phyloP scores from a whole-genome alignment of 164 flowering plant genomes.

The Liquidambar formosana region DNA sequence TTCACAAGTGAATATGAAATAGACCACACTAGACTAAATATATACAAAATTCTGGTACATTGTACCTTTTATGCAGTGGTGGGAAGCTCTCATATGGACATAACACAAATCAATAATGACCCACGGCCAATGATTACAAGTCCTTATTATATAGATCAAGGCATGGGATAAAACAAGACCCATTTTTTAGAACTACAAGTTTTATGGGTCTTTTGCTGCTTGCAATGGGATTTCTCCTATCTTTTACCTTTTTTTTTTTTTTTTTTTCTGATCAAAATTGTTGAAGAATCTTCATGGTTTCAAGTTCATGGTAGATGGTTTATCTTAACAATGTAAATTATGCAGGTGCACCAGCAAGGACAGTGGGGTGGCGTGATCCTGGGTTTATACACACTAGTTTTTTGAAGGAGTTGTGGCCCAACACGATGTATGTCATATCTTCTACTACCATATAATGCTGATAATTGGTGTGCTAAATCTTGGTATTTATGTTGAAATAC shows the following conservation, averaged over 20 bases:
- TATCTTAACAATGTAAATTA: background rate
- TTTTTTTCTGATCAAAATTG: background rate
- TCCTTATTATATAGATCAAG: too few species aligned
- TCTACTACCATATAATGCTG: background rate
- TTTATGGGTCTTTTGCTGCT: too few species aligned
- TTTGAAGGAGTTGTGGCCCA: conserved; percentile 86
- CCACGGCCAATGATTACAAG: too few species aligned
- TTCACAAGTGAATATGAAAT: background rate
- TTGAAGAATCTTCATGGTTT: background rate
- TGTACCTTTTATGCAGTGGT: background rate
- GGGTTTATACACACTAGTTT: conserved; percentile 88
- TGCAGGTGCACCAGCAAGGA: conserved; percentile 91
- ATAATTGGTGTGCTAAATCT: background rate
- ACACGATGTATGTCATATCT: conserved; percentile 41
- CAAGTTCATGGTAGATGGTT: background rate
- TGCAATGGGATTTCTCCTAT: too few species aligned
- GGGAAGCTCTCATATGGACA: too few species aligned
- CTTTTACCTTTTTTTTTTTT: background rate
- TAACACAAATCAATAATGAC: too few species aligned
- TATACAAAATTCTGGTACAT: background rate
- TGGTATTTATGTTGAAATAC: too few species aligned
- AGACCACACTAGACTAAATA: background rate
- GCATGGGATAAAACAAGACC: too few species aligned
- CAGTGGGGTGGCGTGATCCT: conserved; percentile 98
- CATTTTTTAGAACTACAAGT: too few species aligned